Evolutionary conservation across 2,329 filamentous ascomycete genomes (phyloP).

Genomic region (Cytospora chrysosperma): DNA sequence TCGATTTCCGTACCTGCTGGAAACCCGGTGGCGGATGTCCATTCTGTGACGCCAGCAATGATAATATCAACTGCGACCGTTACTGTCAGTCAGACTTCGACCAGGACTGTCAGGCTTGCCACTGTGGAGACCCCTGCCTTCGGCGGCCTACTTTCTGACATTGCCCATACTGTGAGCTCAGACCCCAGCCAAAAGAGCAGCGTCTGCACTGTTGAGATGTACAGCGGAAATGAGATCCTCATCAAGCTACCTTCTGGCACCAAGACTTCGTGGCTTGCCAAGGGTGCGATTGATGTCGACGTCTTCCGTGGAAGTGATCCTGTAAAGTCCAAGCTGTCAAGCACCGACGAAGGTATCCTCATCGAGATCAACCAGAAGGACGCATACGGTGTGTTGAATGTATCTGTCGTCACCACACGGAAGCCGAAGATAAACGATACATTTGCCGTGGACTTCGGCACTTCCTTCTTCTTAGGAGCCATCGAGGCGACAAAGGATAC

Average conservation of each 20-base stretch:
- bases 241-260: constrained; percentile 51
- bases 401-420: constrained; percentile 57
- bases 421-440: constrained; percentile 62
- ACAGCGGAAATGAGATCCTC: constrained; percentile 51
- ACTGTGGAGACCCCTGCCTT: constrained; percentile 33
- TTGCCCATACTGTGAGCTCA: constrained; percentile 28
- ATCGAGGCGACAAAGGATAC: constrained; percentile 45
- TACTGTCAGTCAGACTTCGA: constrained; percentile 39
- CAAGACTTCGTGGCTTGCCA: constrained; percentile 55
- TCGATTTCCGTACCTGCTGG: neutral
- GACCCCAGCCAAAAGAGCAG: constrained; percentile 33
- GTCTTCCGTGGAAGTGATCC: constrained; percentile 48
- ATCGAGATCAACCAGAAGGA: constrained; percentile 54
- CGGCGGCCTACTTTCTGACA: constrained; percentile 43
- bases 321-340: constrained; percentile 49
- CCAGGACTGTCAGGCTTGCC: constrained; percentile 36
- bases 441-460: constrained; percentile 60
- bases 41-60: constrained; percentile 4
- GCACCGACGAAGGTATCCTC: constrained; percentile 50
- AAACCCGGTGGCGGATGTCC: neutral
- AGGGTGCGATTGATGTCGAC: constrained; percentile 55
- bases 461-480: constrained; percentile 43
- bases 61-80: constrained; percentile 32
- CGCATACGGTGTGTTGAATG: constrained; percentile 56
- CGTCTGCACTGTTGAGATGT: constrained; percentile 46